These are phyloP conservation scores for Volvox africanus DNA, from an alignment of 139 green algal genomes.

Conservation along the genomic window DNA sequence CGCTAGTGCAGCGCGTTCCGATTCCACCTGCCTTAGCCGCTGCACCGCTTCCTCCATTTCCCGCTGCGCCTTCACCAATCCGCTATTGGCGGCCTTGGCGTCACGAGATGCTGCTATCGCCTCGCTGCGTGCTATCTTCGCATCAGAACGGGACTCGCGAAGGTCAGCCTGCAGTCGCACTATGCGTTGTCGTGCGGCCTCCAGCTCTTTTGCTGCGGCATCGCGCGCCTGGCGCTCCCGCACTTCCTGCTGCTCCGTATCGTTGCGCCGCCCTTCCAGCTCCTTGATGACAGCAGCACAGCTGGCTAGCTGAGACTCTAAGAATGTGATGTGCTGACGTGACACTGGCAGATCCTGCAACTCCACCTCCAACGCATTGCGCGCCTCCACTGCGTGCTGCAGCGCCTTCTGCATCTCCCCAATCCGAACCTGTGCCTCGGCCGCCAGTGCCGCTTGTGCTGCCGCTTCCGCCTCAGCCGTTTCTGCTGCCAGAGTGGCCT, in stretches of 20 bases:
- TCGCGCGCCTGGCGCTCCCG: not conserved
- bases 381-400: not conserved
- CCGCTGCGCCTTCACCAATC: slow-evolving; percentile 28
- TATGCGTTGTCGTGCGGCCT: slow-evolving; percentile 12
- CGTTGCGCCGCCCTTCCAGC: slow-evolving; percentile 3
- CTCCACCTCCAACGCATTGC: not conserved
- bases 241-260: slow-evolving; percentile 11
- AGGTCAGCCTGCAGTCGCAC: slow-evolving; percentile 23
- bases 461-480: not conserved
- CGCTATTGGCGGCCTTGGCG: slow-evolving; percentile 32
- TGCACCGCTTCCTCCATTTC: slow-evolving; percentile 37
- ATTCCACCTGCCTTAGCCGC: not conserved
- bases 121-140: slow-evolving; percentile 18
- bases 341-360: not conserved
- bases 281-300: not conserved
- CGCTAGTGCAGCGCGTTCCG: not conserved
- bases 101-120: slow-evolving; percentile 27
- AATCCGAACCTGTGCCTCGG: not conserved
- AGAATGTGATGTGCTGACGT: not conserved
- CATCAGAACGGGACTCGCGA: not conserved
- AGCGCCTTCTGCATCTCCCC: not conserved
- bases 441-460: not conserved
- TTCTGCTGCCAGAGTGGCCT: not conserved
- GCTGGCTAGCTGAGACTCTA: slow-evolving; percentile 21
- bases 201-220: not conserved